These are phyloP conservation scores for Rubroboletus pulcherrimus DNA, from an alignment of 768 basidiomycete species.

Conservation along the genomic window DNA sequence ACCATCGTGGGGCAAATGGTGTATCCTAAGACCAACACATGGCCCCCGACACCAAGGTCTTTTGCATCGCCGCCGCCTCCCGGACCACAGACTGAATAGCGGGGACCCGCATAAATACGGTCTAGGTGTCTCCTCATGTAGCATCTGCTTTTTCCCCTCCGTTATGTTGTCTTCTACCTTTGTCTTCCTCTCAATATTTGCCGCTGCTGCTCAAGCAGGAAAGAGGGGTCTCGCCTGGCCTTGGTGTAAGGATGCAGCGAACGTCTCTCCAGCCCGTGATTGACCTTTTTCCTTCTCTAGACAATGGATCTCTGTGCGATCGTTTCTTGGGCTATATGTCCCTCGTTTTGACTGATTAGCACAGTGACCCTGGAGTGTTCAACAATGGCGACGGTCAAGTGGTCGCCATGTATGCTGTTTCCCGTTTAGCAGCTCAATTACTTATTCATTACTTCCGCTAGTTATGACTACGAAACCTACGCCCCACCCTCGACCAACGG, in stretches of 20 bases:
- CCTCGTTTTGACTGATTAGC: slow-evolving; percentile 1
- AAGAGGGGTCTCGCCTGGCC: slow-evolving; percentile 39
- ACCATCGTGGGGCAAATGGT: not conserved
- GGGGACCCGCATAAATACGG: slow-evolving; percentile 11
- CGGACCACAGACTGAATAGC: not conserved
- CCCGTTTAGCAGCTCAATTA: not conserved
- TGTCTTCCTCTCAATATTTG: slow-evolving; percentile 17
- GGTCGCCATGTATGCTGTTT: slow-evolving; percentile 28
- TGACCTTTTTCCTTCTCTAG: slow-evolving; percentile 13
- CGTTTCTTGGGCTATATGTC: not conserved
- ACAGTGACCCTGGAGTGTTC: slow-evolving; percentile 28
- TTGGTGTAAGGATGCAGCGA: slow-evolving; percentile 23
- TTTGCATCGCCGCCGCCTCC: not conserved
- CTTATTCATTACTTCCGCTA: slow-evolving; percentile 4
- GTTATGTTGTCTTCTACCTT: slow-evolving; percentile 21
- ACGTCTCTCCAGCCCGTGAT: not conserved
- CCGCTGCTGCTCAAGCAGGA: slow-evolving; percentile 27
- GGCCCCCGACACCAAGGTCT: not conserved
- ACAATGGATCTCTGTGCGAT: slow-evolving; percentile 30
- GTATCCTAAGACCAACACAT: not conserved
- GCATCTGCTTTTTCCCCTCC: not conserved
- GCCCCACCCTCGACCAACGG: slow-evolving; percentile 34
- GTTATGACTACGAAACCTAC: slow-evolving; percentile 39
- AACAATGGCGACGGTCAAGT: slow-evolving; percentile 35
- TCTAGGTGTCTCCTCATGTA: not conserved